phyloP scores from a whole-genome alignment of 2,329 filamentous ascomycete species.

The Colletotrichum camelliae region DNA sequence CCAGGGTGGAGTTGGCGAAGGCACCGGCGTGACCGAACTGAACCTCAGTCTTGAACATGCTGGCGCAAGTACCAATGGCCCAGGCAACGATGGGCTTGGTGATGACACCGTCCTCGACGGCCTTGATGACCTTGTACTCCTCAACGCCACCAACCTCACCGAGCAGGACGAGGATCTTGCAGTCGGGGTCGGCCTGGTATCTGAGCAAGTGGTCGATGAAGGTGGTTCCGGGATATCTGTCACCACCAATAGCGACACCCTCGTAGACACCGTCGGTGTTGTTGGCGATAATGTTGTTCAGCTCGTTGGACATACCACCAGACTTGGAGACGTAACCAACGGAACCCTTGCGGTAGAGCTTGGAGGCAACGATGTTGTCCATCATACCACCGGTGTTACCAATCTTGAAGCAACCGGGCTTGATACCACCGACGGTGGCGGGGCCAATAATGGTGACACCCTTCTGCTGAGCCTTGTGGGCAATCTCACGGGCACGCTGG shows the following conservation, averaged over 20 bases:
- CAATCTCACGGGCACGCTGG: slow-evolving; percentile 95
- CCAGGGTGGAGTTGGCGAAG: slow-evolving; percentile 98
- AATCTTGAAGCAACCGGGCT: slow-evolving; percentile 99
- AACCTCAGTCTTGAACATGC: slow-evolving; percentile 99
- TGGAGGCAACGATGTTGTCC: slow-evolving; percentile 99
- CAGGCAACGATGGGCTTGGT: slow-evolving; percentile 99
- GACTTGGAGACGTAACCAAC: slow-evolving; percentile 99
- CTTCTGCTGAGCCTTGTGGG: slow-evolving; percentile 97
- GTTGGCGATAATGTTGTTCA: slow-evolving; percentile 99
- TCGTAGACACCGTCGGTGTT: slow-evolving; percentile 98
- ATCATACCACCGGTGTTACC: slow-evolving; percentile 99
- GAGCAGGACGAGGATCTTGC: slow-evolving; percentile 95
- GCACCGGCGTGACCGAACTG: slow-evolving; percentile 99
- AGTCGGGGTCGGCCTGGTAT: slow-evolving; percentile 95
- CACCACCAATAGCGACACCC: slow-evolving; percentile 99
- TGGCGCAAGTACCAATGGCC: slow-evolving; percentile 98
- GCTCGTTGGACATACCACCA: slow-evolving; percentile 99
- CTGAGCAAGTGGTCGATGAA: slow-evolving; percentile 98
- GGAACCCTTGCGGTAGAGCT: slow-evolving; percentile 99
- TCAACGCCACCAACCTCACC: slow-evolving; percentile 99
- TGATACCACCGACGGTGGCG: slow-evolving; percentile 98
- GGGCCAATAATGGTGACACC: slow-evolving; percentile 98
- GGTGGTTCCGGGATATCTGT: slow-evolving; percentile 97
- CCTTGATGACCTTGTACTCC: slow-evolving; percentile 99
- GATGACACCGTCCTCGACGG: slow-evolving; percentile 91